These are phyloP conservation scores for Ogataea methylovora DNA, from an alignment of 805 yeast species.

Conservation along the genomic window DNA sequence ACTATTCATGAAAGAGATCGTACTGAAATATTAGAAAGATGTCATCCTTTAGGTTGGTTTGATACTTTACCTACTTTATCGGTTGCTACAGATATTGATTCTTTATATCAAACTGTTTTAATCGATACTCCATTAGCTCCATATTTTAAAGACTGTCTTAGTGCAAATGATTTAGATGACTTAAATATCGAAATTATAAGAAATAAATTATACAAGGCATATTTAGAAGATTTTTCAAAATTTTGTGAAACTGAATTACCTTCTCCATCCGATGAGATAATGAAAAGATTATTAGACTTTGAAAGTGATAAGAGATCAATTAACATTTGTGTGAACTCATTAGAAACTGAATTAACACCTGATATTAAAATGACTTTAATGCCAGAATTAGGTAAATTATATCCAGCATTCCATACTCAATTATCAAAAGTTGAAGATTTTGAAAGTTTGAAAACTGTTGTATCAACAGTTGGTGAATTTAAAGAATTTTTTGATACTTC, in stretches of 20 bases:
- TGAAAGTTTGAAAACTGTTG: conserved; percentile 67
- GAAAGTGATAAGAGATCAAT: conserved; percentile 95
- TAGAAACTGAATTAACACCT: conserved; percentile 70
- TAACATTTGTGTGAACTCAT: conserved; percentile 84
- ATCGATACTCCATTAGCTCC: conserved; percentile 98
- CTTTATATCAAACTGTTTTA: conserved; percentile 85
- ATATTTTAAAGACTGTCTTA: conserved; percentile 82
- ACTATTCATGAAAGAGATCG: conserved; percentile 93
- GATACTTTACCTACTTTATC: conserved; percentile 93
- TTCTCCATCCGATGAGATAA: conserved; percentile 72
- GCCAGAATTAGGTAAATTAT: conserved; percentile 78
- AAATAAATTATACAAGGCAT: conserved; percentile 87
- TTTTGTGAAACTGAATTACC: conserved; percentile 58
- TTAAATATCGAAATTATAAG: conserved; percentile 91
- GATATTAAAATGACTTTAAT: conserved; percentile 66
- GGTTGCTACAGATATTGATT: conserved; percentile 90
- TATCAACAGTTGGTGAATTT: conserved; percentile 60
- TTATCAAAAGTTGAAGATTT: conserved; percentile 76
- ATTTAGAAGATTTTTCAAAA: conserved; percentile 75
- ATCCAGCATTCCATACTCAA: conserved; percentile 59
- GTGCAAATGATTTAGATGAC: conserved; percentile 88
- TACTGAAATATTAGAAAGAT: conserved; percentile 77
- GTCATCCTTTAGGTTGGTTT: conserved; percentile 98
- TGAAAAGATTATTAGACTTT: conserved; percentile 71
- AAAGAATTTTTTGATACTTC: conserved; percentile 46